Base-by-base conservation (phyloP, 2,329 filamentous ascomycete species). In the Parastagonospora avenae region DNA sequence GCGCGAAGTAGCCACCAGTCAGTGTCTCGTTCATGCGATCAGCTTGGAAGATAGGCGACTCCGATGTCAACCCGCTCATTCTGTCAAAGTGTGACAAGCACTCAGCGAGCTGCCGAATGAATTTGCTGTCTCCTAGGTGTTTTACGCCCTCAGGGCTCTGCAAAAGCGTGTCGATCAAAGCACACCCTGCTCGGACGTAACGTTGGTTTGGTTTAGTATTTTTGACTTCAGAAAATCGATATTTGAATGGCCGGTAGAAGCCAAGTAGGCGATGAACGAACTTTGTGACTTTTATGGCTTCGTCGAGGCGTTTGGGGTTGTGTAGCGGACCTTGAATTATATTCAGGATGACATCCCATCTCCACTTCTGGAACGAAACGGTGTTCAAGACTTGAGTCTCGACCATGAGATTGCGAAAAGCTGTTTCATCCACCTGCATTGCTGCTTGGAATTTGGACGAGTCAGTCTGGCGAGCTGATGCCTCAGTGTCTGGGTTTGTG, bases 191-290 rank as follows among this genome's bases (percentile, higher is more conserved):
- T 60, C 88, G 85, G 40, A 99, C 87, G 71, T 97, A 97, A 61
- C 95, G 92, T 67, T 97, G 93, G 48, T 95, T 96, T 46, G 89
- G 91, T 55, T 94, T 90, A 0, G 92, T 96, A 70, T 91, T 97
- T 60, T 90, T 88, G 36, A 94, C 84, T 62, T 95, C 90, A 0
- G 92, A 91, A 65, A 97, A 99, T 57, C 92, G 88, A 70, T 92
- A 95, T 71, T 99, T 99, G 78, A 99, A 99, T 1, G 94, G 94
- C 9, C 94, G 85, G 70, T 96, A 96, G 70, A 99, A 99, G 52
- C 92, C 94, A 71, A 97, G 86, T 50, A 99, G 82, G 8, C 95
- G 84, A 76, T 97, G 97, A 64, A 97, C 88, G 67, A 97, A 99
- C 70, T 97, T 97, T 2, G 92, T 96, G 1, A 89, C 92, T 70